Base-by-base conservation (phyloP, 495 filamentous ascomycete genomes). In the Penicillium diatomitis region DNA sequence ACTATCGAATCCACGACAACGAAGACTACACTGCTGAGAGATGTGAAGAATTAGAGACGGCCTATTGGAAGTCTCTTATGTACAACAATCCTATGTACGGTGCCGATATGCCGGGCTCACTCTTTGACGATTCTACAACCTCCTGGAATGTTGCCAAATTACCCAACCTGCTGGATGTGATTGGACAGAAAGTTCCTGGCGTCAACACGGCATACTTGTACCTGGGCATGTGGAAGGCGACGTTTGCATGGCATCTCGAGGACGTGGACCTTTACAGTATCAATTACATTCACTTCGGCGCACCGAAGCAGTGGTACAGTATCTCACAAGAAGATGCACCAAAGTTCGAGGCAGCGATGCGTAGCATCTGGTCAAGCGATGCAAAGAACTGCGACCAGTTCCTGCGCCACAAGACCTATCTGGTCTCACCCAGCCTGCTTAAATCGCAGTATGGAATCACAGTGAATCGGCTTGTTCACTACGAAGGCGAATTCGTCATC, bases 151-250 rank as follows among this genome's bases (percentile, higher is more conserved):
- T 98, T 7, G 90, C 91, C 48, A 91, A 94, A 61, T 77, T 98
- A 20, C 85, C 87, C 30, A 97, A 96, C 59, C 70, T 98, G 38
- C 81, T 98, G 5, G 94, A 98, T 66, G 87, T 97, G 4, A 72
- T 98, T 2, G 94, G 92, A 12, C 89, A 89, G 35, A 95, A 95
- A 53, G 86, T 98, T 0, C 92, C 92, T 8, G 92, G 92, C 50
- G 92, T 98, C 51, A 98, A 98, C 60, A 97, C 94, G 4, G 91
- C 92, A n/a, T 98, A 98, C 64, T 76, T 98, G 8, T 98, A 98
- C 53, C 73, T 97, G 38, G 92, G 92, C 12, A 97, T 97, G 94
- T 98, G 92, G 92, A 98, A 96, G 61, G 92, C 92, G 12, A 96
- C 92, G 2, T 98, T 98, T 62, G 91, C 92, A 7, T 98, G 92